Base-by-base conservation (phyloP, 805 yeast genomes). In the Wickerhamomyces chambardii region DNA sequence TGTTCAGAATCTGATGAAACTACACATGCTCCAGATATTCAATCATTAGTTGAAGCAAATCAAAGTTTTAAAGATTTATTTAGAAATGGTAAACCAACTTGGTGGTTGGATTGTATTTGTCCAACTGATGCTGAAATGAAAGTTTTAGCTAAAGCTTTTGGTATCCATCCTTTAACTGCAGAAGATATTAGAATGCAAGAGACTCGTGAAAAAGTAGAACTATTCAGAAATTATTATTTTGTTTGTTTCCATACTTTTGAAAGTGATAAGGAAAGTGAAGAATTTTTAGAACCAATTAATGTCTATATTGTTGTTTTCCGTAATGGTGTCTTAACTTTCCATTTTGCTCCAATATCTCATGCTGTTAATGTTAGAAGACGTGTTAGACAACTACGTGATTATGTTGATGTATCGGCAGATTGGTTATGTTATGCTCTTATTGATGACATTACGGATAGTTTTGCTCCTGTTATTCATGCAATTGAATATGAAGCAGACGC, bases 181-280 rank as follows among this genome's bases (percentile, higher is more conserved):
- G 98, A 90, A 63, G 98, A 90, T 77, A 89, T 90, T 44, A 68
- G 95, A 38, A 84, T 86, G 75, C 95, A 89, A 62, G 98, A 90
- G 63, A 76, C 95, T 17, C 87, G 98, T 61, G 98, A 90, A 64
- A 90, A 90, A 60, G 97, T 90, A 22, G 98, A 90, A 61, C 66
- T 90, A 42, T 90, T 90, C 70, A 75, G 78, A 48, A 74, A 75
- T 45, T 90, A 90, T 60, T 90, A 92, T 59, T 87, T 92, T 64
- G 95, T 92, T 29, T 84, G 95, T 70, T 92, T 92, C 74, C 96
- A 92, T 58, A 84, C 97, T 4, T 92, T 92, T 60, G 97, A 87
- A 53, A 78, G 82, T 17, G 95, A 90, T 46, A 56, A 66, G 32
- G 92, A 78, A 55, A 73, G 84, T 36, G 92, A 82, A 48, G 95